Evolutionary conservation across 2,329 filamentous ascomycete species (phyloP).

Genomic region (Aspergillus intermedius): DNA sequence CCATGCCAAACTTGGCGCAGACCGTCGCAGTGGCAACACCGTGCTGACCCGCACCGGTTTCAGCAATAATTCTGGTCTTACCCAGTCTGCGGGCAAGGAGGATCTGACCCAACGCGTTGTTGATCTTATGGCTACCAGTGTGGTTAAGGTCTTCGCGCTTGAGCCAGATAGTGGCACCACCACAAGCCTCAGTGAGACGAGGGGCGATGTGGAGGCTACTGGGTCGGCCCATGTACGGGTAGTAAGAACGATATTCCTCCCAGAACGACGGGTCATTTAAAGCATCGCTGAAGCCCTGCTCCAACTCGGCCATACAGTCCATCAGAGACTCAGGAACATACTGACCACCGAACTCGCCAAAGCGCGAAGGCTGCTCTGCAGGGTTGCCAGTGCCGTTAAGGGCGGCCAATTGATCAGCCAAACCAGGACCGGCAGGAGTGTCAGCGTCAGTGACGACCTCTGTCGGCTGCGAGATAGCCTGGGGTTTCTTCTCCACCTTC

Average conservation of each 20-base stretch:
- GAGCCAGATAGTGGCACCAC: conserved; percentile 92
- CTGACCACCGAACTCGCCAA: conserved; percentile 93
- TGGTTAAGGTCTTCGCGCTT: conserved; percentile 98
- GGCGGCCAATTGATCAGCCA: conserved; percentile 78
- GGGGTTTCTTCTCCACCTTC: conserved; percentile 54
- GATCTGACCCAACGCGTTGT: conserved; percentile 92
- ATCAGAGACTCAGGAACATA: conserved; percentile 97
- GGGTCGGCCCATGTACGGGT: conserved; percentile 93
- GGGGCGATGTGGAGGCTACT: conserved; percentile 86
- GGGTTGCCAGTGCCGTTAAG: conserved; percentile 59
- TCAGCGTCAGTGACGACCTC: conserved; percentile 58
- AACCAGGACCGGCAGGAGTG: conserved; percentile 53
- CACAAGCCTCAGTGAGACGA: conserved; percentile 78
- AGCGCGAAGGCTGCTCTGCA: conserved; percentile 68
- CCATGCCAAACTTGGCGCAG: conserved; percentile 96
- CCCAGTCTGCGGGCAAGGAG: conserved; percentile 78
- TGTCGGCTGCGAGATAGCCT: conserved; percentile 43
- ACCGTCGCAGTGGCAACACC: conserved; percentile 96
- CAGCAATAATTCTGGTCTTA: conserved; percentile 95
- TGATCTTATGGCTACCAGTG: conserved; percentile 98
- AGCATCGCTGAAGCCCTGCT: conserved; percentile 82
- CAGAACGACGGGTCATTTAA: conserved; percentile 86
- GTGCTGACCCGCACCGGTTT: conserved; percentile 95
- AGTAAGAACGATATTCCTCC: conserved; percentile 94
- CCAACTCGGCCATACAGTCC: conserved; percentile 88